Base-by-base conservation (phyloP, 176 grass and related monocot species). In the Guadua angustifolia region DNA sequence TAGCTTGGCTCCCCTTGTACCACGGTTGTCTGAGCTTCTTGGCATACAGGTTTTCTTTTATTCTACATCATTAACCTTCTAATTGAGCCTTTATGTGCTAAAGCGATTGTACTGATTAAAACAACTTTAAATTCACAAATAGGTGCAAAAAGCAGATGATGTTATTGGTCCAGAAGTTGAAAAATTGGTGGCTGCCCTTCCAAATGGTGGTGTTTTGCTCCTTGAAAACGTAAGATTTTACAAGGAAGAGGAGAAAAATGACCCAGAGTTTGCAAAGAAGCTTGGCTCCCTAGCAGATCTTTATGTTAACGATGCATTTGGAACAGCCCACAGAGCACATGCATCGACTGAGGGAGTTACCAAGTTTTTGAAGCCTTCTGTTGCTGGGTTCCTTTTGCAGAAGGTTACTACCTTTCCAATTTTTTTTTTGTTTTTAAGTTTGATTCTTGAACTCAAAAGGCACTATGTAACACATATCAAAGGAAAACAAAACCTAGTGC, bases 171-270 rank as follows among this genome's bases (percentile, higher is more conserved):
- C 83, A 40, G 92, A 94, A 29, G 89, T 94, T 79, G 92, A 86
- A 21, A 94, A 89, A 57, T 74, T 89, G 76, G 88, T 94, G 25
- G 21, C 80, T 35, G 71, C 9, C 16, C 69, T 89, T 44, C 59
- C 83, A 66, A 90, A 91, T 50, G 92, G 92, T 57, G 36, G 86
- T 57, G 89, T 91, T 73, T 61, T 91, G 83, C 92, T 94, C 62
- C 92, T 94, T 0, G 92, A 94, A 80, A 94, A 94, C n/a, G 89
- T 94, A 21, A 91, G 92, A 50, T 94, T 94, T 51, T 94, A 94
- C 78, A 91, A 94, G 87, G 89, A 94, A 59, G 92, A 94, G 74
- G 92, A 91, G 83, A 94, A 94, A 79, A 94, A 94, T 69, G 92
- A 94, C 10, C 92, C 89, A 21, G 89, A 91, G 52, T 94, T 94